These are phyloP conservation scores for Zalerion maritima DNA, from an alignment of 495 filamentous ascomycete species.

Conservation along the genomic window DNA sequence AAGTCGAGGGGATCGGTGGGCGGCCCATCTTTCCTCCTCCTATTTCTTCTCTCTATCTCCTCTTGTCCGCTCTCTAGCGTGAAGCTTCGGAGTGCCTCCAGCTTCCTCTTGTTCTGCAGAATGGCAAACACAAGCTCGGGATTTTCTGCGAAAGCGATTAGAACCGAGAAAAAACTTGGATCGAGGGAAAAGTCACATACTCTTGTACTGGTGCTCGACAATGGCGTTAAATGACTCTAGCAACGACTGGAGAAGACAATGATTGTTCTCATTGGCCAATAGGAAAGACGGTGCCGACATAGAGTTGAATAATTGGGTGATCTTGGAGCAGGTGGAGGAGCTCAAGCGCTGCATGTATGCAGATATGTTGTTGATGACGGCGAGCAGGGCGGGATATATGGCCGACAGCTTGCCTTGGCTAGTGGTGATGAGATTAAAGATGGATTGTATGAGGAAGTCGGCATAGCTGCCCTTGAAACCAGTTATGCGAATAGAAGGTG, in stretches of 20 bases:
- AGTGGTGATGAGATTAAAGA: constrained; percentile 79
- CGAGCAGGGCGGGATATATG: constrained; percentile 83
- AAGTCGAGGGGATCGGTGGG: constrained; percentile 28
- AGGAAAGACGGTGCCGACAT: constrained; percentile 94
- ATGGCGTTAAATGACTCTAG: constrained; percentile 86
- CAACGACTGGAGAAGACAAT: constrained; percentile 63
- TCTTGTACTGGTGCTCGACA: constrained; percentile 77
- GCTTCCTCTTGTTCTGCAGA: constrained; percentile 63
- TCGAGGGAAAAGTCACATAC: constrained; percentile 31
- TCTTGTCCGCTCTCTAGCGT: constrained; percentile 91
- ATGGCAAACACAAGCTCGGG: constrained; percentile 70
- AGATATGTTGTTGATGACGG: constrained; percentile 85
- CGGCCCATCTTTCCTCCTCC: constrained; percentile 47
- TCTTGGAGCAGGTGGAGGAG: constrained; percentile 58
- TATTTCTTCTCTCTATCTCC: constrained; percentile 73
- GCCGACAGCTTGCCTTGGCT: constrained; percentile 85
- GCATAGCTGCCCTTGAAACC: constrained; percentile 86
- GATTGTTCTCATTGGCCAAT: constrained; percentile 90
- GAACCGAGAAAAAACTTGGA: constrained; percentile 3
- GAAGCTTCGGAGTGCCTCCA: constrained; percentile 79
- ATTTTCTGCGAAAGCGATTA: constrained; percentile 48
- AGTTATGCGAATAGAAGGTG: constrained; percentile 59
- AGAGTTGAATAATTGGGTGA: constrained; percentile 78
- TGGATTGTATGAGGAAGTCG: constrained; percentile 92
- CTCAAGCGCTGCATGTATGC: constrained; percentile 68